Evolutionary conservation across 768 basidiomycete genomes (phyloP), one percentile per base, ranked within the genome.

Genomic region (Suillus alpinus): DNA sequence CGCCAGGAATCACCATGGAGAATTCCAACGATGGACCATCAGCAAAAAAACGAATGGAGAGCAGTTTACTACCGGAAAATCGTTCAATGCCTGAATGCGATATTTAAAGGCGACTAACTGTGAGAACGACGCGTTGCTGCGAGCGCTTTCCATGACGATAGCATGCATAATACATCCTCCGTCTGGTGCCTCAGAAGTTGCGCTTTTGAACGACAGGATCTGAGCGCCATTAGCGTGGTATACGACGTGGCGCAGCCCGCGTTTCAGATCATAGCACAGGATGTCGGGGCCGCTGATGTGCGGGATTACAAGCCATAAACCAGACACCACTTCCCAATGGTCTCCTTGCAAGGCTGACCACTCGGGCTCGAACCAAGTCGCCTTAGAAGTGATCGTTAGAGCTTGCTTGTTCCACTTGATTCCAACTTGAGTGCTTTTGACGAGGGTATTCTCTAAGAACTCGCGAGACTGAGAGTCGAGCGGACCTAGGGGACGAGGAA

Each of bases 381-480:
- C 52, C 23, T 53, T 53, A 0, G 52, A 53, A 10, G 52, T 53
- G 37, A 53, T 53, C 20, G 20, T 53, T 26, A 53, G 16, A 26
- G 52, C 52, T 37, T 53, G 52, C n/a, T 37, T 53, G 52, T 37
- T 37, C 52, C 52, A 53, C 36, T 53, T 53, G 16, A 53, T 14
- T 14, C 52, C 52, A 2, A 53, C 52, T 18, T 53, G 52, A 37
- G 36, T 53, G 36, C 52, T 53, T 16, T 53, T 53, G 23, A 53
- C 36, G 9, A 53, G 52, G 14, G 36, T 53, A 5, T 6, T 53
- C 10, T 53, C 52, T 26, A 53, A 23, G 23, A 53, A 53, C 5
- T 37, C 52, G 52, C 52, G 52, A 37, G 52, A 53, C 20, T 53
- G 52, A 37, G 52, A 53, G 36, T 53, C 52, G 36, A 53, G 52